phyloP scores from a whole-genome alignment of 1,139 yeast species.

The Entelexis paramagnoliae region DNA sequence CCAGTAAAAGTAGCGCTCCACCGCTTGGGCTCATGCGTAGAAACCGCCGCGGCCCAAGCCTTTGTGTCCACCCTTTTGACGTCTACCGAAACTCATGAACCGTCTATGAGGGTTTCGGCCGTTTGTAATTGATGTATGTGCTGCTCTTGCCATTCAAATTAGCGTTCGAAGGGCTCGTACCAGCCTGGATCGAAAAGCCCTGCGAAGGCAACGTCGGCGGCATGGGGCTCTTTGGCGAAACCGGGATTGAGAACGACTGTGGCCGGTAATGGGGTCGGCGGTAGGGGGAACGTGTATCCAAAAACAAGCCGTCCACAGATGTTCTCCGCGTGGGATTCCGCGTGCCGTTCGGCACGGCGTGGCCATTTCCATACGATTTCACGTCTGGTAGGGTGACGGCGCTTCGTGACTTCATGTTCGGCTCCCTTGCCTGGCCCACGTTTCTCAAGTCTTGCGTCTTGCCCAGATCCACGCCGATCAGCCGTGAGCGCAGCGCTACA shows the following conservation, averaged over 20 bases:
- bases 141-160: background rate
- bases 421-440: background rate
- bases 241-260: background rate
- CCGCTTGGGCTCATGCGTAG: no score
- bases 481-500: conserved; percentile 51
- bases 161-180: background rate
- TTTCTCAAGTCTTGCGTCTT: background rate
- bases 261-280: background rate
- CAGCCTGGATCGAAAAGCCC: background rate
- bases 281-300: background rate
- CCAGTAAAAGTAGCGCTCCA: no score
- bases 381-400: conserved; percentile 1
- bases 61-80: no score
- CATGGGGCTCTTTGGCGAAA: background rate
- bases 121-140: background rate
- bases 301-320: background rate
- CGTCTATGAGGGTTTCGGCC: background rate
- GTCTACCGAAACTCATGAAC: no score
- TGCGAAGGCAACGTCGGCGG: background rate
- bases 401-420: background rate
- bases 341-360: background rate
- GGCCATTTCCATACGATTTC: background rate
- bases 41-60: no score
- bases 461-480: conserved; percentile 26
- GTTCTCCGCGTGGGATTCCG: background rate